Conservation (phyloP, 129 eudicot species). For the Erigeron canadensis region DNA sequence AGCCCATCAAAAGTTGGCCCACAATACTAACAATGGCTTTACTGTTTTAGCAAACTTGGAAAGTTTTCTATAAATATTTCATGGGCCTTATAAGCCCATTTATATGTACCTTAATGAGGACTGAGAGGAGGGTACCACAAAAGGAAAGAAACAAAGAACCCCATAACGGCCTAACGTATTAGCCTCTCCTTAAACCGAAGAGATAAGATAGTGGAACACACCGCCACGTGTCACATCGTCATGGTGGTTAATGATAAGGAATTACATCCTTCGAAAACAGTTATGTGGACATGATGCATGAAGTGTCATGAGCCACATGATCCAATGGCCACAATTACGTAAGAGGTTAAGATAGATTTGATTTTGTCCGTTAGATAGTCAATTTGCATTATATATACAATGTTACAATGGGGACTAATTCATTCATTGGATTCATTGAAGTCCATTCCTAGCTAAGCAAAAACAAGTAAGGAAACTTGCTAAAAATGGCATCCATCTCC, state of each 20-base stretch:
- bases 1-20: conserved; percentile 3
- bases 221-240: conserved; percentile 33
- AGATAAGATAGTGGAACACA: conserved; percentile 38
- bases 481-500: conserved; percentile 55
- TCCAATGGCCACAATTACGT: conserved; percentile 26
- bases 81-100: neutral
- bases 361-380: conserved; percentile 33
- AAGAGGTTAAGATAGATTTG: conserved; percentile 5
- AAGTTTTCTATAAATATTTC: neutral
- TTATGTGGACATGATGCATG: conserved; percentile 38
- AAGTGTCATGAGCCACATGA: conserved; percentile 28
- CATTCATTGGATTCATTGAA: conserved; percentile 15
- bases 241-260: conserved; percentile 40
- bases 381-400: conserved; percentile 24
- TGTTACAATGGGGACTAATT: conserved; percentile 5
- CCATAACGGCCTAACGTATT: conserved; percentile 18
- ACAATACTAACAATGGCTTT: neutral
- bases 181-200: conserved; percentile 17
- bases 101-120: neutral
- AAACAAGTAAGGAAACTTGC: conserved; percentile 21
- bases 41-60: no score
- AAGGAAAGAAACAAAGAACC: conserved; percentile 8
- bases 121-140: neutral
- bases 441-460: neutral
- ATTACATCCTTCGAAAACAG: conserved; percentile 25